Conservation (phyloP, 2,329 filamentous ascomycete genomes). For the Venturia oleaginea region DNA sequence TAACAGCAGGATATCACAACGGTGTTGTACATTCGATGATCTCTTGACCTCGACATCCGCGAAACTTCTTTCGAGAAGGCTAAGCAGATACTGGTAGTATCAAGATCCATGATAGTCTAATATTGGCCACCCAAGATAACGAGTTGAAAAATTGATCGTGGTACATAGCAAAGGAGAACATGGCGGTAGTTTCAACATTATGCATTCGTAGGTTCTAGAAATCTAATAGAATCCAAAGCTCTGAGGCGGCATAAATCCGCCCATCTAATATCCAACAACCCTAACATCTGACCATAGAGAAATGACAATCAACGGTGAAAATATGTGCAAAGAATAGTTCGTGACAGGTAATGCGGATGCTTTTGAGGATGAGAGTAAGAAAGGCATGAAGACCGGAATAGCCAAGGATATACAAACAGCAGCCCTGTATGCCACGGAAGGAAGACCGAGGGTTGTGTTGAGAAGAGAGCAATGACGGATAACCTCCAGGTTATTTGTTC, state of each 20-base stretch:
- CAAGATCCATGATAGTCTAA: too few relatives aligned
- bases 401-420: not conserved
- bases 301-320: not conserved
- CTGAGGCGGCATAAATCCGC: not conserved
- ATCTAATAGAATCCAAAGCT: not conserved
- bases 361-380: not conserved
- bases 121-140: too few relatives aligned
- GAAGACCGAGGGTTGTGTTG: not conserved
- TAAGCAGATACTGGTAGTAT: too few relatives aligned
- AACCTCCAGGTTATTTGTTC: conserved; percentile 36
- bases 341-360: not conserved
- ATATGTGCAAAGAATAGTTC: not conserved
- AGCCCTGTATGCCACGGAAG: not conserved
- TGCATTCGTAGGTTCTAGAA: not conserved
- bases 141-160: too few relatives aligned
- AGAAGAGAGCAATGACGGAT: not conserved
- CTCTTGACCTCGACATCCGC: too few relatives aligned
- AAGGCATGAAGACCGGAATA: not conserved
- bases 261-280: not conserved
- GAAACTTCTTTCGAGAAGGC: too few relatives aligned
- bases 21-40: too few relatives aligned
- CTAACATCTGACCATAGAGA: not conserved
- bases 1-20: too few relatives aligned
- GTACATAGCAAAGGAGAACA: not conserved
- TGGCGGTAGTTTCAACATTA: not conserved